Evolutionary conservation across 805 yeast genomes (phyloP).

Genomic region (Cyberlindnera xishuangbannaensis): DNA sequence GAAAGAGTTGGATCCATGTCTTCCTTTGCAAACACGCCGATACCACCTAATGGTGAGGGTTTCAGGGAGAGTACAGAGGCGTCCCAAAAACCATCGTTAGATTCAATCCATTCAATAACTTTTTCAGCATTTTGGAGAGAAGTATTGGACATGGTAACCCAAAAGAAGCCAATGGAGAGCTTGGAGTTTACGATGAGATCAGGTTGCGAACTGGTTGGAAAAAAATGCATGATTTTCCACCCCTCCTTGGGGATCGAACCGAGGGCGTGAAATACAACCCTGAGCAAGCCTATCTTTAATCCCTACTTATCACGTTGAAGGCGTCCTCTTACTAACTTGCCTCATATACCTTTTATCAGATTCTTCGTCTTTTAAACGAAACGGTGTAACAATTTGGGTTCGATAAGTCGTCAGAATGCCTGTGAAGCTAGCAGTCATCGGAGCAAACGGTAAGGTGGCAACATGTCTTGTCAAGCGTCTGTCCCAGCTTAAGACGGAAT

Average conservation of each 20-base stretch:
- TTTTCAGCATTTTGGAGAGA: constrained; percentile 16
- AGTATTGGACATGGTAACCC: constrained; percentile 31
- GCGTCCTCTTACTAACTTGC: no score
- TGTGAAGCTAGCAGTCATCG: constrained; percentile 43
- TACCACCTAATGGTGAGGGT: constrained; percentile 52
- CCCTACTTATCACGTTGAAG: no score
- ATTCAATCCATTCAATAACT: constrained; percentile 44
- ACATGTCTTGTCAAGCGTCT: constrained; percentile 36
- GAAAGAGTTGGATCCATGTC: constrained; percentile 32
- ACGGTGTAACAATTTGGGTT: constrained; percentile 6
- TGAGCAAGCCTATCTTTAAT: no score
- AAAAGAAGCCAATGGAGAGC: no score
- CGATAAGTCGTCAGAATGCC: no score
- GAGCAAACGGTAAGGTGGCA: constrained; percentile 63
- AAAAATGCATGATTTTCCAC: no score
- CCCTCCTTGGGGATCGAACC: no score
- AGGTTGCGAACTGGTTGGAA: neutral
- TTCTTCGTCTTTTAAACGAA: neutral
- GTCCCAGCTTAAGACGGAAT: constrained; percentile 27
- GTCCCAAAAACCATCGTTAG: constrained; percentile 51
- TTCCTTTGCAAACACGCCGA: constrained; percentile 62
- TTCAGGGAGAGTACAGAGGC: constrained; percentile 40
- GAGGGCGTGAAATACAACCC: no score
- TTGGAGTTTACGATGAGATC: neutral
- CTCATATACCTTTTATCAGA: neutral